A percentile compares a stretch with the other conserved stretches of the same genome.
Evolutionary conservation across 148 eudicot species (phyloP).

Genomic region (Rhododendron simsii): DNA sequence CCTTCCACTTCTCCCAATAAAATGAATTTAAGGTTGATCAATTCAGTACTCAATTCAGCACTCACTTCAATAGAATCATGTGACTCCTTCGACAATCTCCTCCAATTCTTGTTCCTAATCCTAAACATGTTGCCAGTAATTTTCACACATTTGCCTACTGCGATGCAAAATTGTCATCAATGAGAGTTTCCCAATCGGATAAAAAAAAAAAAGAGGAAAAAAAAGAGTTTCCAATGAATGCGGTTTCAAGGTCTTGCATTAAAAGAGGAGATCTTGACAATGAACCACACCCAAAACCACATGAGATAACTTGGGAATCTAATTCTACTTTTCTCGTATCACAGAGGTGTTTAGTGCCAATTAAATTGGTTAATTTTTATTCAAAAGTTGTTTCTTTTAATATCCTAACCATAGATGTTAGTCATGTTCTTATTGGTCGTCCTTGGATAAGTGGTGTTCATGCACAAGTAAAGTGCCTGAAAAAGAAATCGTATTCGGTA

Average conservation of each 20-base stretch:
- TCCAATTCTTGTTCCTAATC: background rate
- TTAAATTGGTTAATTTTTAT: background rate
- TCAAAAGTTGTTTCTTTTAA: background rate
- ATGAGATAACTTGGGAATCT: background rate
- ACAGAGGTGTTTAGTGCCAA: background rate
- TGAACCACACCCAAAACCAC: background rate
- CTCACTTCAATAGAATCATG: background rate
- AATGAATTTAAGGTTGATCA: background rate
- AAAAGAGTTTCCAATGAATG: background rate
- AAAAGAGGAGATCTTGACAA: background rate
- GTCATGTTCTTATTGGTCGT: background rate
- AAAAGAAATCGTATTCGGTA: background rate
- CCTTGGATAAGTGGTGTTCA: background rate
- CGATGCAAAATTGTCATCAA: background rate
- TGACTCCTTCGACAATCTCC: background rate
- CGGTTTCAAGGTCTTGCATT: background rate
- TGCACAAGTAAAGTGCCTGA: background rate
- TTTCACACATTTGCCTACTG: background rate
- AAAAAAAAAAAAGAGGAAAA: no score
- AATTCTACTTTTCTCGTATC: background rate
- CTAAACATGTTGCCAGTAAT: background rate
- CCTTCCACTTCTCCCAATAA: background rate
- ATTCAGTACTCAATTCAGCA: background rate
- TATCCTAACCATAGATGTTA: background rate
- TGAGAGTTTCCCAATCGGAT: background rate